Evolutionary conservation across 371 early-diverging fungal species (phyloP).

Genomic region (Saksenaea vasiformis): DNA sequence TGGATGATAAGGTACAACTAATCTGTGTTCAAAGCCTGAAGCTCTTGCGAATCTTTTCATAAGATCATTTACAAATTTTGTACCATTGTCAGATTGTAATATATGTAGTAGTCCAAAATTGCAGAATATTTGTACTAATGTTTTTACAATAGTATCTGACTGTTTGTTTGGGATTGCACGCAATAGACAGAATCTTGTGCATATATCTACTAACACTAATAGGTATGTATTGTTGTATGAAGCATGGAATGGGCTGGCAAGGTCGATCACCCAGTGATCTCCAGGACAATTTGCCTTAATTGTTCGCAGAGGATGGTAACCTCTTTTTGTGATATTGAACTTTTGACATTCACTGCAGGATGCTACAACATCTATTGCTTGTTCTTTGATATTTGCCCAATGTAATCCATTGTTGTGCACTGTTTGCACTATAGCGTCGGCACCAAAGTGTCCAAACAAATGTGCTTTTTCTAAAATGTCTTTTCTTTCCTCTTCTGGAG

Average conservation of each 20-base stretch:
- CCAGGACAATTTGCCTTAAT: slow-evolving; percentile 20
- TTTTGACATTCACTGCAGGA: slow-evolving; percentile 19
- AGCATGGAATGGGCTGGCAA: slow-evolving; percentile 23
- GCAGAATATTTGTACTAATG: slow-evolving; percentile 15
- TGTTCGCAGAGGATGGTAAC: slow-evolving; percentile 22
- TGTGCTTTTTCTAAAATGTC: slow-evolving; percentile 14
- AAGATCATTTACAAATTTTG: slow-evolving; percentile 21
- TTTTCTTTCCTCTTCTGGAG: slow-evolving; percentile 8
- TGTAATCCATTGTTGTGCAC: slow-evolving; percentile 10
- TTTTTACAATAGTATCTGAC: slow-evolving; percentile 12
- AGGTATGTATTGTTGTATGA: slow-evolving; percentile 12
- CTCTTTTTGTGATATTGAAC: slow-evolving; percentile 10
- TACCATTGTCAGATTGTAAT: slow-evolving; percentile 27
- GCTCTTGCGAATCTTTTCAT: not conserved
- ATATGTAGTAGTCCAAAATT: slow-evolving; percentile 22
- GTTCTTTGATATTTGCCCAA: slow-evolving; percentile 22
- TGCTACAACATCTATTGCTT: slow-evolving; percentile 14
- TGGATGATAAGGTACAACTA: slow-evolving; percentile 23
- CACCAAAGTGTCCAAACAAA: slow-evolving; percentile 22
- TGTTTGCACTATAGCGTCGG: slow-evolving; percentile 13
- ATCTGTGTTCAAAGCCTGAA: slow-evolving; percentile 17
- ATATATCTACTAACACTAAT: slow-evolving; percentile 22
- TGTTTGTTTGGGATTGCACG: slow-evolving; percentile 20
- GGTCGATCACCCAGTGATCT: slow-evolving; percentile 27
- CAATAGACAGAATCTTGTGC: slow-evolving; percentile 21